Percentiles rank a stretch among this genome's conserved stretches.
Evolutionary conservation across 1,139 yeast genomes (phyloP).

Genomic region (Yamadazyma oceani): DNA sequence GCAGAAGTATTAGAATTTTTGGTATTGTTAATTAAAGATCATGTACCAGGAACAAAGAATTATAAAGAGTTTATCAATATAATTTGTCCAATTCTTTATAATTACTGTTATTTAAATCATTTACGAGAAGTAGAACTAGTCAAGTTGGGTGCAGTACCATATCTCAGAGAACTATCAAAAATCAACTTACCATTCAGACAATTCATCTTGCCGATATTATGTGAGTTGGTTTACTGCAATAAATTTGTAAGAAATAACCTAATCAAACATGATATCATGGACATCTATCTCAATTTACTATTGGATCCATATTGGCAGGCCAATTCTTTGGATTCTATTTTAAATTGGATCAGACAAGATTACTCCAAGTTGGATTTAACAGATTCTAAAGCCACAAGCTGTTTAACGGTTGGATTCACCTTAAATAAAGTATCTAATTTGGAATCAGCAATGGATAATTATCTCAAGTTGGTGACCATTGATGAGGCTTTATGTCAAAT

Average conservation of each 20-base stretch:
- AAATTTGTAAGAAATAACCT: slow-evolving; percentile 38
- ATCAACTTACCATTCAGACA: slow-evolving; percentile 56
- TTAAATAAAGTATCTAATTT: slow-evolving; percentile 40
- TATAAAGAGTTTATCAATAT: slow-evolving; percentile 45
- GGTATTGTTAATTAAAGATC: slow-evolving; percentile 28
- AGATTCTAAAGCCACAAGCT: slow-evolving; percentile 27
- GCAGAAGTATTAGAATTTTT: slow-evolving; percentile 47
- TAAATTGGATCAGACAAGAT: slow-evolving; percentile 39
- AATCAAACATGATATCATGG: slow-evolving; percentile 41
- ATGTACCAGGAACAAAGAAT: slow-evolving; percentile 25
- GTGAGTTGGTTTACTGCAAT: slow-evolving; percentile 60
- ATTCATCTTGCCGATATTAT: slow-evolving; percentile 60
- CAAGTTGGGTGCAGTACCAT: slow-evolving; percentile 52
- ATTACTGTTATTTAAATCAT: slow-evolving; percentile 59
- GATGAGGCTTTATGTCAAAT: slow-evolving; percentile 20
- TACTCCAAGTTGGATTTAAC: slow-evolving; percentile 21
- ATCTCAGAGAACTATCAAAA: slow-evolving; percentile 45
- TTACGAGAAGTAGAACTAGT: slow-evolving; percentile 54
- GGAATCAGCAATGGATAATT: slow-evolving; percentile 42
- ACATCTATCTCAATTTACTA: slow-evolving; percentile 47
- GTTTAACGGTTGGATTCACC: slow-evolving; percentile 41
- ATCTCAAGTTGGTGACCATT: slow-evolving; percentile 32
- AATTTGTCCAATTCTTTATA: slow-evolving; percentile 48
- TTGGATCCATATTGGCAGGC: slow-evolving; percentile 71
- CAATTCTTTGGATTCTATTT: slow-evolving; percentile 61